These are phyloP conservation scores for Botryotinia narcissicola DNA, from an alignment of 2,329 filamentous ascomycete genomes.

Conservation along the genomic window DNA sequence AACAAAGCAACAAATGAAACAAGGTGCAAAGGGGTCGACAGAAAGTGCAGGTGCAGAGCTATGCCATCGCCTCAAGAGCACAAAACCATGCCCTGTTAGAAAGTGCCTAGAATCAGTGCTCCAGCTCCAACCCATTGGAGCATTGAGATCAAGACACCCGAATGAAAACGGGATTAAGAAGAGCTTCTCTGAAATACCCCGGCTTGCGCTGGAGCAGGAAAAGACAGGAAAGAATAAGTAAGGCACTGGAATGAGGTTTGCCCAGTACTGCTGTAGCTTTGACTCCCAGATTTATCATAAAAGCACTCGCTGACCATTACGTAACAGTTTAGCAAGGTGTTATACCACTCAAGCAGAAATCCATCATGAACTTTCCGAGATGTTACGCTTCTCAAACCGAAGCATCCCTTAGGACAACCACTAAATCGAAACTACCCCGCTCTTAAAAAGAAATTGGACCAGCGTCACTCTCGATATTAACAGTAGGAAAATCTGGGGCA, in stretches of 20 bases:
- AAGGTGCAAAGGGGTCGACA: not conserved
- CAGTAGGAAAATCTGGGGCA: not conserved
- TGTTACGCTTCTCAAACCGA: not conserved
- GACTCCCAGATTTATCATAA: not conserved
- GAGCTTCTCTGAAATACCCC: not conserved
- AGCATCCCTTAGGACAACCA: not conserved
- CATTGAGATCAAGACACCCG: not conserved
- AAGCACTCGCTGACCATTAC: constrained; percentile 5
- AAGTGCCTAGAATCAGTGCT: not conserved
- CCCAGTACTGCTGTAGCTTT: not conserved
- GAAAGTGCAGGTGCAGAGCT: not conserved
- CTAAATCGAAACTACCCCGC: not conserved
- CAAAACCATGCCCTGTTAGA: not conserved
- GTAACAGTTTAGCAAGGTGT: not conserved
- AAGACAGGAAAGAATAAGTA: not conserved
- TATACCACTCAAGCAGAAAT: not conserved
- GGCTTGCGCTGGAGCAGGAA: not conserved
- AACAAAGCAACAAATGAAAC: not conserved
- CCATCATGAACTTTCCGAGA: not conserved
- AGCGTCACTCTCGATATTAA: not conserved
- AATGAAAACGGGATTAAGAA: too few species aligned
- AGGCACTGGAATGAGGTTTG: not conserved
- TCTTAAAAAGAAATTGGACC: not conserved
- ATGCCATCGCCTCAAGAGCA: not conserved
- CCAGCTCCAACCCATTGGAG: not conserved